Percentiles rank a stretch among this genome's conserved stretches.
Conservation (phyloP, 2,329 filamentous ascomycete genomes). For the Xylariaceae sp. region DNA sequence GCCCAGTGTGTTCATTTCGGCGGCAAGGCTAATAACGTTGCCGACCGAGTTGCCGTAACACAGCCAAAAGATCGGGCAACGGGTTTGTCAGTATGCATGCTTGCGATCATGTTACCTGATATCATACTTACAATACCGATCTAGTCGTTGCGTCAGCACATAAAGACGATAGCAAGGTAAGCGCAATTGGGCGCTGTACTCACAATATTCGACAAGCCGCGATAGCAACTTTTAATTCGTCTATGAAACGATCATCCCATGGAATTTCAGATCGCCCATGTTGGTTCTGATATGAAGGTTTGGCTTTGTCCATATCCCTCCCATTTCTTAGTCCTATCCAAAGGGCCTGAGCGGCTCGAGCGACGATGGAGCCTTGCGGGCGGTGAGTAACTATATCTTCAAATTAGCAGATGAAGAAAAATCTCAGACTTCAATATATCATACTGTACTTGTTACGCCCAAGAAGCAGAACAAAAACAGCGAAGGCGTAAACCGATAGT, state of each 20-base stretch:
- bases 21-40: constrained; percentile 61
- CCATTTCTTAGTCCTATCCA: not conserved
- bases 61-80: constrained; percentile 61
- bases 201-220: constrained; percentile 57
- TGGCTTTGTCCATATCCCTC: constrained; percentile 13
- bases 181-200: not conserved
- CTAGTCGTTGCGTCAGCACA: not conserved
- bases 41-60: constrained; percentile 64
- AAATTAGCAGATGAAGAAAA: not conserved
- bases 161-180: not conserved
- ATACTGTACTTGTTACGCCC: constrained; percentile 41
- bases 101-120: not conserved
- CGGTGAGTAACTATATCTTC: constrained; percentile 32
- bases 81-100: not conserved
- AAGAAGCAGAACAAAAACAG: constrained; percentile 47
- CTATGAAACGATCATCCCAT: constrained; percentile 68
- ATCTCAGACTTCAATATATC: constrained; percentile 9
- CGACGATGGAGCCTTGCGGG: constrained; percentile 59
- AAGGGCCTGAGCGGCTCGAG: constrained; percentile 41
- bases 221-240: constrained; percentile 62
- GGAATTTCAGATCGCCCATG: constrained; percentile 32
- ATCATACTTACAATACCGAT: not conserved
- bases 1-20: constrained; percentile 54
- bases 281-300: constrained; percentile 22
- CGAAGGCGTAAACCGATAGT: constrained; percentile 60